Base-by-base conservation (phyloP, 2,329 filamentous ascomycete genomes). In the Alternaria sp. region DNA sequence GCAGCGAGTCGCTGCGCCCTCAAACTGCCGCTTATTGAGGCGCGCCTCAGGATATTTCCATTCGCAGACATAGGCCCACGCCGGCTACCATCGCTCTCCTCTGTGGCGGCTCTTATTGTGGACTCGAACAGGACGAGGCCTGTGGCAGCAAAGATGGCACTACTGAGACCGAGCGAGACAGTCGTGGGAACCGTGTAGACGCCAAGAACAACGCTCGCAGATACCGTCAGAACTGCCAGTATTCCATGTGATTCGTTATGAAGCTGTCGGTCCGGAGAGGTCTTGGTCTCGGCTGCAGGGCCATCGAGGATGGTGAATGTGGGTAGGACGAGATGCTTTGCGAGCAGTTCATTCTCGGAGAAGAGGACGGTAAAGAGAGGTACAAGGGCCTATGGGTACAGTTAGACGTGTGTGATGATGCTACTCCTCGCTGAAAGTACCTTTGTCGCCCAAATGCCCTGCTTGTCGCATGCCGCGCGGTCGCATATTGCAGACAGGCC, bases 361-460 rank as follows among this genome's bases (percentile, higher is more conserved):
- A 77, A 44, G 28, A 78, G 57, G 51, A 70, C 72, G 9, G 73
- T 67, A 28, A 78, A 64, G 26, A 75, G 62, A 3, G 78, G 77
- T 14, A 80, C 67, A 2, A 80, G 59, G 32, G 73, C 72, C 78
- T 80, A 49, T n/a, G 28, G 3, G 4, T 14, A 12, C 3, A 8
- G 51, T 70, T 47, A 70, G 51, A 41, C 42, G 24, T 36, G 7
- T n/a, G 26, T 3, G 3, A 5, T 5, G 3, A 3, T 28, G 1
- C 6, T 18, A 26, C 3, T 49, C 7, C 20, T 30, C 43, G n/a
- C n/a, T 43, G 22, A 12, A 49, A 22, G 43, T 68, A 83, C 82
- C 79, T 83, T 82, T 22, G 78, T 79, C 73, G 79, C 79, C 77
- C 80, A 79, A n/a, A 81, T 76, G 41, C 78, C 79, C 60, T 78